Evolutionary conservation across 148 eudicot genomes (phyloP).

Genomic region (Spergularia bocconei): DNA sequence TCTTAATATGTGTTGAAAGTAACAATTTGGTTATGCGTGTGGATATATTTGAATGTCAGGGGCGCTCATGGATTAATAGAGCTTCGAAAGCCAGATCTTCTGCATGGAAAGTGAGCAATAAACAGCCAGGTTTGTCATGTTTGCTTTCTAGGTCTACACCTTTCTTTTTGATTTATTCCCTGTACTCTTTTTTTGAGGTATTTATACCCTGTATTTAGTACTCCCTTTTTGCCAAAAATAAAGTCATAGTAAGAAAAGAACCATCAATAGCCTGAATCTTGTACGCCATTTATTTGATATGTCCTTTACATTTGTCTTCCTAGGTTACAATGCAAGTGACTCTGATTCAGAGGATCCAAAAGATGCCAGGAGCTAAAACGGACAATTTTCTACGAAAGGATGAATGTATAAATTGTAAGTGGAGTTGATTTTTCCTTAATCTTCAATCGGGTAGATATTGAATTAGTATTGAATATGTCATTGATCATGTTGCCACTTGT

Average conservation of each 20-base stretch:
- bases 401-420: slow-evolving; percentile 15
- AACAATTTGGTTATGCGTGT: neutral
- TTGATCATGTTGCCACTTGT: neutral
- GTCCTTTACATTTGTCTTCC: neutral
- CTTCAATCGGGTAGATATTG: neutral
- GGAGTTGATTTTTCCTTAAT: neutral
- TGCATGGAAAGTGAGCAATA: slow-evolving; percentile 39
- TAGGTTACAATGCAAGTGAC: slow-evolving; percentile 58
- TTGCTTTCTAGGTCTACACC: neutral
- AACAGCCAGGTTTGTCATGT: slow-evolving; percentile 36
- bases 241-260: too few species aligned
- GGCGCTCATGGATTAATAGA: slow-evolving; percentile 32
- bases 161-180: neutral
- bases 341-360: slow-evolving; percentile 46
- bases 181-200: too few species aligned
- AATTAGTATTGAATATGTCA: neutral
- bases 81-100: slow-evolving; percentile 38
- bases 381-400: slow-evolving; percentile 1
- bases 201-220: too few species aligned
- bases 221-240: too few species aligned
- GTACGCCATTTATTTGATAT: neutral
- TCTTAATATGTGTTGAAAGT: neutral
- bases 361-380: slow-evolving; percentile 26
- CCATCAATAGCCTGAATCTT: neutral
- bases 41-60: slow-evolving; percentile 24